Evolutionary conservation across 805 yeast species (phyloP), one percentile per base, ranked within the genome.

Genomic region (Sungouiella blattae): DNA sequence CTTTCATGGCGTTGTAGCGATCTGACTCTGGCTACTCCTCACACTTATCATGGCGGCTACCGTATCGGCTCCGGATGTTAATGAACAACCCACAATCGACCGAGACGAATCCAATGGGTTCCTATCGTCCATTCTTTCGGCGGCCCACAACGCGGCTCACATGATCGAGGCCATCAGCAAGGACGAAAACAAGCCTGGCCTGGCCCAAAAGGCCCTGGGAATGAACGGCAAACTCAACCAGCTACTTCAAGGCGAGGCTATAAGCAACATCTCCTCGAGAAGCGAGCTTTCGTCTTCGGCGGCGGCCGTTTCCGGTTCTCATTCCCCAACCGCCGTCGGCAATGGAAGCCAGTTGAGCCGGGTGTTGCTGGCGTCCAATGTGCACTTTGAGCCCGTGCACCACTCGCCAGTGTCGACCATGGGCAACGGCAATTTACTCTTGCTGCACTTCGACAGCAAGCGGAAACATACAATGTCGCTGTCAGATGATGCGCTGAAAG

Each of bases 331-430:
- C n/a, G n/a, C n/a, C n/a, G n/a, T n/a, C n/a, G n/a, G n/a, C n/a
- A n/a, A n/a, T n/a, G n/a, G n/a, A n/a, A n/a, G n/a, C n/a, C n/a
- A n/a, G n/a, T n/a, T n/a, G n/a, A n/a, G n/a, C n/a, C n/a, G n/a
- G n/a, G n/a, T n/a, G n/a, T n/a, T 43, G 6, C 35, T 43, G 32
- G 36, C 60, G 5, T 44, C 61, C 6, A 58, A 58, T 18, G 70
- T 76, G 14, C 69, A 62, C 20, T 77, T 77, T 45, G 69, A 60
- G 36, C 69, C 78, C 0, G 55, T 76, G 4, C 59, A 73, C 30
- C 67, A 67, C 26, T 60, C 76, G 3, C 69, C 76, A 0, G 40
- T 75, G 16, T 67, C 62, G 36, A 65, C 78, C 0, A 37, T 77
- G 31, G 81, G 81, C 2, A 55, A 62, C 28, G 81, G 81, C 2